Conservation (phyloP, 2,329 filamentous ascomycete species). For the Colletotrichum sp. region DNA sequence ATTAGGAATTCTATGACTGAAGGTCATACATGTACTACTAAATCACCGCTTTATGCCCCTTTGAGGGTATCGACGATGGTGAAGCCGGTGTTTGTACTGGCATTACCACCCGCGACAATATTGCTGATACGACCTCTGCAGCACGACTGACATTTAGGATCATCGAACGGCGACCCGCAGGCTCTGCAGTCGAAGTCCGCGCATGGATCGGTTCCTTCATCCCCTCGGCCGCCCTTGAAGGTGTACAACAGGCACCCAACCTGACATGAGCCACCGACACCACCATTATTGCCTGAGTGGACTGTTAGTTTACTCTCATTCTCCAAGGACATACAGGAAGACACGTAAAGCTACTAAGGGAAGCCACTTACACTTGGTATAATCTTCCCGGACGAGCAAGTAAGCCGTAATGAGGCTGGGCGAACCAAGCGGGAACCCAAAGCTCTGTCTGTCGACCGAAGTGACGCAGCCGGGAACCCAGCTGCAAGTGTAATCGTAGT, state of each 20-base stretch:
- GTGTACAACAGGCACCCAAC: background rate
- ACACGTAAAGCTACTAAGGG: background rate
- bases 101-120: background rate
- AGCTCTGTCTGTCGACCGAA: constrained; percentile 13
- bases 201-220: background rate
- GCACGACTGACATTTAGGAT: background rate
- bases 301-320: background rate
- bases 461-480: constrained; percentile 26
- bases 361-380: constrained; percentile 25
- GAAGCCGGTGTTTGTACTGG: background rate
- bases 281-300: background rate
- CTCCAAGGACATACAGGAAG: no score
- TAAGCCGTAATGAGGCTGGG: constrained; percentile 23
- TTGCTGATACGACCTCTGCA: background rate
- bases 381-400: constrained; percentile 24
- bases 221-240: background rate
- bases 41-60: no score
- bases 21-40: fast-evolving
- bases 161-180: background rate
- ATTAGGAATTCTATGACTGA: no score
- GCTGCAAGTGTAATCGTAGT: constrained; percentile 20
- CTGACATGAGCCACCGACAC: background rate
- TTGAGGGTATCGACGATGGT: background rate
- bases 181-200: background rate
- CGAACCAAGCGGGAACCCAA: constrained; percentile 22